Evolutionary conservation across 169 alveolate species (phyloP).

Genomic region (Theileria orientalis): DNA sequence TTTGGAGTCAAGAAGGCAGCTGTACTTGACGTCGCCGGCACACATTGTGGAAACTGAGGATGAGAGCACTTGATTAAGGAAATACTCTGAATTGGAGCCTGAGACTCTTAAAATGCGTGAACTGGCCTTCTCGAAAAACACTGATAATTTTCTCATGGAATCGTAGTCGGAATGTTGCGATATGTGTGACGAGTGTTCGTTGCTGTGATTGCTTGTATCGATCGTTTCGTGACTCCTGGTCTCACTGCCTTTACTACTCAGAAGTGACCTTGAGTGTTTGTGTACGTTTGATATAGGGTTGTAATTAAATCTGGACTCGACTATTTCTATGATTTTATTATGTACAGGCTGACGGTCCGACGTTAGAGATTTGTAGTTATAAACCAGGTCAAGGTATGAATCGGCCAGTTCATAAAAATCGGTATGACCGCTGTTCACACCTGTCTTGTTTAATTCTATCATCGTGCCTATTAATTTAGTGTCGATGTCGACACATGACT

Average conservation of each 20-base stretch:
- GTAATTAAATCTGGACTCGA: constrained; percentile 44
- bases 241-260: background rate
- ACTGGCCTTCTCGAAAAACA: constrained; percentile 62
- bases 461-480: background rate
- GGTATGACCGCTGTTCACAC: background rate
- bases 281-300: constrained; percentile 16
- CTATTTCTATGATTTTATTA: constrained; percentile 21
- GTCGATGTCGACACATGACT: background rate
- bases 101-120: constrained; percentile 44
- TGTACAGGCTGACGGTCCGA: no score
- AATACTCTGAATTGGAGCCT: constrained; percentile 57
- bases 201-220: background rate
- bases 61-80: constrained; percentile 67
- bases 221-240: constrained; percentile 7
- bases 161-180: constrained; percentile 44
- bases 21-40: constrained; percentile 43
- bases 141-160: constrained; percentile 56
- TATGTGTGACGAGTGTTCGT: background rate
- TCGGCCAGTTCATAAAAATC: constrained; percentile 32
- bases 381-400: constrained; percentile 37
- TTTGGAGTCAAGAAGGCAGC: constrained; percentile 66
- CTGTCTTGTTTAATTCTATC: background rate
- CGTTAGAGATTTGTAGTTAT: constrained; percentile 3
- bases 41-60: constrained; percentile 53
- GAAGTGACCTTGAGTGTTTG: background rate